Conservation (phyloP, 2,329 filamentous ascomycete genomes). For the Sclerotinia nivalis region DNA sequence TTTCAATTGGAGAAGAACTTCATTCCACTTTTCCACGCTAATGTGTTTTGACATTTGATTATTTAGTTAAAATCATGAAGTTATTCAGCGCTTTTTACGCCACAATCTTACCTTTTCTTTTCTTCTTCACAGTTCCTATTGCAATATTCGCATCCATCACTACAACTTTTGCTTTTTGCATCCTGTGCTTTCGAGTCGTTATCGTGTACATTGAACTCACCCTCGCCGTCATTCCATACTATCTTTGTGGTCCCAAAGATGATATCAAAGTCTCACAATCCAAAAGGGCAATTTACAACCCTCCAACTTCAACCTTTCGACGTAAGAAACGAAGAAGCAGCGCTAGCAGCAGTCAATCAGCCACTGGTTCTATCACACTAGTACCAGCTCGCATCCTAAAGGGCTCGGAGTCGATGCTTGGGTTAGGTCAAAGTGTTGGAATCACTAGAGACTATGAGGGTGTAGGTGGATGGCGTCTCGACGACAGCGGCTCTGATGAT, state of each 20-base stretch:
- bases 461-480: slow-evolving; percentile 58
- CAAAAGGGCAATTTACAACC: slow-evolving; percentile 14
- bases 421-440: slow-evolving; percentile 51
- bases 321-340: slow-evolving; percentile 34
- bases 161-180: slow-evolving; percentile 59
- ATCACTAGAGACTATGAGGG: slow-evolving; percentile 60
- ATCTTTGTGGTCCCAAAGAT: slow-evolving; percentile 45
- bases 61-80: slow-evolving; percentile 46
- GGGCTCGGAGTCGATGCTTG: slow-evolving; percentile 37
- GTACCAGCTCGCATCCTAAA: slow-evolving; percentile 31
- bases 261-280: neutral
- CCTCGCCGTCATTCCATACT: slow-evolving; percentile 57
- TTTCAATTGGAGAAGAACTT: neutral
- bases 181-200: slow-evolving; percentile 60
- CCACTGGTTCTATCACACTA: slow-evolving; percentile 31
- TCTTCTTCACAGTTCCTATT: slow-evolving; percentile 63
- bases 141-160: slow-evolving; percentile 64
- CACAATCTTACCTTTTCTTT: slow-evolving; percentile 62
- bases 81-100: slow-evolving; percentile 56
- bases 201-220: slow-evolving; percentile 65
- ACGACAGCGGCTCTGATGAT: slow-evolving; percentile 42
- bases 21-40: neutral
- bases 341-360: slow-evolving; percentile 37
- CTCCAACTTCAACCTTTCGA: slow-evolving; percentile 22
- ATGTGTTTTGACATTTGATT: neutral